Conservation (phyloP, 2,329 filamentous ascomycete species). For the Tolypocladium cylindrosporum region DNA sequence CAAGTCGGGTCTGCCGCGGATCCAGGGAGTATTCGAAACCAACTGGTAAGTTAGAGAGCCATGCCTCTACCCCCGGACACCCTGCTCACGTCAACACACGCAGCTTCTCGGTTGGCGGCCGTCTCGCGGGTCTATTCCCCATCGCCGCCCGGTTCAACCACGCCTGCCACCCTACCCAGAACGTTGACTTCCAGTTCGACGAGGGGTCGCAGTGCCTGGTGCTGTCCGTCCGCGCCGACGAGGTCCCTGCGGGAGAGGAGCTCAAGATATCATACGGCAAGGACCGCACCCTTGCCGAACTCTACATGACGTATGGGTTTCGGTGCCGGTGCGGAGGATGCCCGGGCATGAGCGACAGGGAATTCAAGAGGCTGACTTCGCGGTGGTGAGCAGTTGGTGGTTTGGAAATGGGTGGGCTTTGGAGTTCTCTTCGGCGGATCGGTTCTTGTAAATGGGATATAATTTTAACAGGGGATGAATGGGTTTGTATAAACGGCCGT, state of each 20-base stretch:
- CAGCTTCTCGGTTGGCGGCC: slow-evolving; percentile 16
- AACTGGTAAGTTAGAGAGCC: slow-evolving; percentile 30
- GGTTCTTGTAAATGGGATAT: background rate
- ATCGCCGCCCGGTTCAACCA: slow-evolving; percentile 50
- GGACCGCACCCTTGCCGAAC: slow-evolving; percentile 17
- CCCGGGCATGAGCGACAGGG: slow-evolving; percentile 10
- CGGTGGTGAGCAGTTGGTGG: background rate
- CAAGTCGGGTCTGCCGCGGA: slow-evolving; percentile 14
- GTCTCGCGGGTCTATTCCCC: slow-evolving; percentile 33
- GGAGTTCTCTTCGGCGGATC: background rate
- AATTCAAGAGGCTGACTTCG: background rate
- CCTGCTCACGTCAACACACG: background rate
- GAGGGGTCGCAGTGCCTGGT: slow-evolving; percentile 21
- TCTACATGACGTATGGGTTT: slow-evolving; percentile 41
- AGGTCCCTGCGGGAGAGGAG: slow-evolving; percentile 33
- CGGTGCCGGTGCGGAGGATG: slow-evolving; percentile 41
- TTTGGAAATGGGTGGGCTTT: background rate
- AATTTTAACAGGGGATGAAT: too few relatives aligned
- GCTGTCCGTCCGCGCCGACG: slow-evolving; percentile 25
- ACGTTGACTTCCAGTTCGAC: slow-evolving; percentile 35
- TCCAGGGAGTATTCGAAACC: slow-evolving; percentile 31
- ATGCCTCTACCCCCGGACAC: too few relatives aligned
- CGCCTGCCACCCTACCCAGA: slow-evolving; percentile 34
- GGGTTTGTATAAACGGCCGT: background rate
- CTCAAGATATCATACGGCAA: slow-evolving; percentile 40